Evolutionary conservation across 2,329 filamentous ascomycete species (phyloP), one percentile per base, ranked within the genome.

Genomic region (Acrocalymma vagum): DNA sequence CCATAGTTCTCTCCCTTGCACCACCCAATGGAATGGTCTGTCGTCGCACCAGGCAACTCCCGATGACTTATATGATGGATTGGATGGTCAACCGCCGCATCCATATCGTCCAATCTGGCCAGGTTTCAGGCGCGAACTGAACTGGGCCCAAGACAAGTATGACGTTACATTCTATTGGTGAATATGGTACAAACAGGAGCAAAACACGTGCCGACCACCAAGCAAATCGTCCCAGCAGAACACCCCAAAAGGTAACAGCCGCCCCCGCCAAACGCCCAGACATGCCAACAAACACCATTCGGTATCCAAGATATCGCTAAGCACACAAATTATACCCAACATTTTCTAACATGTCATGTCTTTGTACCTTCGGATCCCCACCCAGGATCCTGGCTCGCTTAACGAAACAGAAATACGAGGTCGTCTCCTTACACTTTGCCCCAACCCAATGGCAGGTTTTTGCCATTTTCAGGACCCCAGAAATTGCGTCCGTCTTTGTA

Each of bases 391-490:
- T n/a, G 17, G n/a, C 10, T 11, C 20, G 16, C 25, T 39, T 35
- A 17, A 27, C 11, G 20, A 33, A 18, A 29, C 33, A 26, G 30
- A 41, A 40, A 40, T 40, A 48, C 32, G 36, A 50, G 31, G 22
- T 29, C 22, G 20, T 15, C 35, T 30, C 44, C 42, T 65, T 45
- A 70, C 2, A 70, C 65, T 32, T 61, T 66, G 26, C 61, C 55
- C 67, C 67, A 70, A 4, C 67, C 67, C 24, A 66, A 43, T 9
- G 55, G 51, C 48, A 65, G 58, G 10, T 51, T 48, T 29, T 54
- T 48, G 3, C 67, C 67, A 38, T 70, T 61, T 14, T 69, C 50
- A 17, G 55, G 43, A 9, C 66, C 66, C 72, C 73, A 76, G 44
- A 68, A 76, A 16, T 65, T 60, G 25, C 58, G 61, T 17, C 57